Evolutionary conservation across 306 rosid species (phyloP).

Genomic region (Cucurbita maxima): DNA sequence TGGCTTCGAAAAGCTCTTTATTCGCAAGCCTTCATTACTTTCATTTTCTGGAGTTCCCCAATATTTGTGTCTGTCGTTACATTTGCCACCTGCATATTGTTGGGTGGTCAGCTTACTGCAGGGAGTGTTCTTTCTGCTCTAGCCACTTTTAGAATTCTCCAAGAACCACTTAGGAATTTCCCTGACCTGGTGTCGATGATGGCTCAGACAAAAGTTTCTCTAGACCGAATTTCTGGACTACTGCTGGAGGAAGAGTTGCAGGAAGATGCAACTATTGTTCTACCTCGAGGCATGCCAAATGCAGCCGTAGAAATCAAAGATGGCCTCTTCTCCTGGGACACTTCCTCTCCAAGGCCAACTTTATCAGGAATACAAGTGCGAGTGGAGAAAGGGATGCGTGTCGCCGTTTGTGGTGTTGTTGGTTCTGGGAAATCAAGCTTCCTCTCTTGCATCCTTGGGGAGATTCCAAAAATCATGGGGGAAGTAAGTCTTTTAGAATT

Average conservation of each 20-base stretch:
- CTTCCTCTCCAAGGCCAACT: constrained; percentile 58
- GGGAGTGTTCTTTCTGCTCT: constrained; percentile 97
- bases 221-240: constrained; percentile 82
- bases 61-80: constrained; percentile 96
- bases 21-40: constrained; percentile 94
- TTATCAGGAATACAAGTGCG: constrained; percentile 62
- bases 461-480: constrained; percentile 79
- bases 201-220: constrained; percentile 99
- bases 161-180: constrained; percentile 96
- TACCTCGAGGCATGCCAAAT: constrained; percentile 60
- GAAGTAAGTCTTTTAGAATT: constrained; percentile 55
- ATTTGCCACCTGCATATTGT: constrained; percentile 66
- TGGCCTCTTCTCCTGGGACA: constrained; percentile 73
- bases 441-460: constrained; percentile 93
- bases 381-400: constrained; percentile 80
- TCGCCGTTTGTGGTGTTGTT: constrained; percentile 92
- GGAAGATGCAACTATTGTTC: constrained; percentile 69
- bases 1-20: constrained; percentile 91
- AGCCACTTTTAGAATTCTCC: constrained; percentile 97
- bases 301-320: constrained; percentile 69
- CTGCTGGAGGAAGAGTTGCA: constrained; percentile 87
- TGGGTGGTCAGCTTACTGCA: constrained; percentile 78
- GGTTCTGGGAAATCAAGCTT: constrained; percentile 96
- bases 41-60: constrained; percentile 99
- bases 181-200: constrained; percentile 96